phyloP scores from a whole-genome alignment of 1,284 basidiomycete species.

The Sphaerobolus stellatus region DNA sequence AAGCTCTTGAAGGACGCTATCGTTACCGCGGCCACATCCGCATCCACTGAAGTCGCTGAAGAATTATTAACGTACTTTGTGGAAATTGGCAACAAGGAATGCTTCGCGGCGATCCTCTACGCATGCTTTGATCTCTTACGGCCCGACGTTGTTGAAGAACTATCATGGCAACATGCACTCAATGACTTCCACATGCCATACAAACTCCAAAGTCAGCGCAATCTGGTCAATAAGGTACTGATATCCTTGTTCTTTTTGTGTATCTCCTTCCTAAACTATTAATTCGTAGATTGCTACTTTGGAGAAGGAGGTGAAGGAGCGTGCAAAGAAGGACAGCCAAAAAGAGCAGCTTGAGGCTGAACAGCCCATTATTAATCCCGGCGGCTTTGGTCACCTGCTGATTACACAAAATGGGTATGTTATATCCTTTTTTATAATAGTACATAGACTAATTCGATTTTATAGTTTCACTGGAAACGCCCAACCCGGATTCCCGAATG shows the following conservation, averaged over 20 bases:
- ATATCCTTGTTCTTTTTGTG: conserved; percentile 13
- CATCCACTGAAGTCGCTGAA: conserved; percentile 83
- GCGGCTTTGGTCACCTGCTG: conserved; percentile 57
- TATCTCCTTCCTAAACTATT: conserved; percentile 20
- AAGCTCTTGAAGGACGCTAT: conserved; percentile 97
- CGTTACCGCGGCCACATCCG: conserved; percentile 86
- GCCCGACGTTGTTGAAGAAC: conserved; percentile 89
- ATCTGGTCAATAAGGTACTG: conserved; percentile 66
- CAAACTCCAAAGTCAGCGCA: conserved; percentile 83
- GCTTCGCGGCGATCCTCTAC: conserved; percentile 88
- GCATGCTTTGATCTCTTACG: conserved; percentile 92
- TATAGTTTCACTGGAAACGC: conserved; percentile 8
- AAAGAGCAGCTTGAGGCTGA: conserved; percentile 85
- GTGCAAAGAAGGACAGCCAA: conserved; percentile 76
- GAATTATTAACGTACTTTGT: conserved; percentile 94
- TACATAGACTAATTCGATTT: not conserved
- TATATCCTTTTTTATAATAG: not conserved
- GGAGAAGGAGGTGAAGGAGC: conserved; percentile 83
- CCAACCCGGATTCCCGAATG: conserved; percentile 9
- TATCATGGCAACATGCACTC: conserved; percentile 93
- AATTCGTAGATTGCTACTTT: conserved; percentile 58
- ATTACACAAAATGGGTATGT: conserved; percentile 65
- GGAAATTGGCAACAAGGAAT: conserved; percentile 97
- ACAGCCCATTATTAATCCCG: conserved; percentile 80
- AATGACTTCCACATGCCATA: conserved; percentile 98